phyloP scores from a whole-genome alignment of 2,329 filamentous ascomycete genomes.

The Fusarium pseudonygamai region DNA sequence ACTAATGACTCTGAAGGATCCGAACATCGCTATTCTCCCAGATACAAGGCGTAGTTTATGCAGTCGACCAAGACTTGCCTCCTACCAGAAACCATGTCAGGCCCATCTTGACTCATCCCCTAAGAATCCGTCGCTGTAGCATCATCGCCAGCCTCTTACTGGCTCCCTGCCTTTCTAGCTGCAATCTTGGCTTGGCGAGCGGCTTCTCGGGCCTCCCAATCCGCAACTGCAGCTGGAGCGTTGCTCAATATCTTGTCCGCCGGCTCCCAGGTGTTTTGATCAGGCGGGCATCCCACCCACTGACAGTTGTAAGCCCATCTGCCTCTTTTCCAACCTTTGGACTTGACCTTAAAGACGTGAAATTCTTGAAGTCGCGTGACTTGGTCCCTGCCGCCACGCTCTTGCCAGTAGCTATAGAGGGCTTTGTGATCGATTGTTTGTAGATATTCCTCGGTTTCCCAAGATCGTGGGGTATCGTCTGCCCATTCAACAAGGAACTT shows the following conservation, averaged over 20 bases:
- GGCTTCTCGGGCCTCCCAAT: not conserved
- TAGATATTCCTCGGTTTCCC: not conserved
- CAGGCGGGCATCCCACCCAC: not conserved
- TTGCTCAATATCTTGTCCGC: not conserved
- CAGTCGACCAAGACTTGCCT: not conserved
- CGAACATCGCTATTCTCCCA: not conserved
- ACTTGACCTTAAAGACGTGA: not conserved
- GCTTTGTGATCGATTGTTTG: fast-evolving
- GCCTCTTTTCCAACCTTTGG: not conserved
- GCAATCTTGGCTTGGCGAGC: fast-evolving
- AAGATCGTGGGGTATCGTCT: not conserved
- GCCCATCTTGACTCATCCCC: fast-evolving
- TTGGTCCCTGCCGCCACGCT: not conserved
- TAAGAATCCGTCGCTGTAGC: fast-evolving
- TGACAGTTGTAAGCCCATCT: not conserved
- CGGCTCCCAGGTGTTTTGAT: not conserved
- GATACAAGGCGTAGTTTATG: not conserved
- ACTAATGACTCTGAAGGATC: fast-evolving
- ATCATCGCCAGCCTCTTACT: fast-evolving
- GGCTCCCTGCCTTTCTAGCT: fast-evolving
- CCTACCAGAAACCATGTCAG: fast-evolving
- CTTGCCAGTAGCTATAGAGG: not conserved
- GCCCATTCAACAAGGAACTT: not conserved
- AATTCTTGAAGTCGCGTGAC: not conserved
- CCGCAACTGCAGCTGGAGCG: not conserved